These are phyloP conservation scores for Castanea crenata DNA, from an alignment of 306 rosid genomes.

Conservation along the genomic window DNA sequence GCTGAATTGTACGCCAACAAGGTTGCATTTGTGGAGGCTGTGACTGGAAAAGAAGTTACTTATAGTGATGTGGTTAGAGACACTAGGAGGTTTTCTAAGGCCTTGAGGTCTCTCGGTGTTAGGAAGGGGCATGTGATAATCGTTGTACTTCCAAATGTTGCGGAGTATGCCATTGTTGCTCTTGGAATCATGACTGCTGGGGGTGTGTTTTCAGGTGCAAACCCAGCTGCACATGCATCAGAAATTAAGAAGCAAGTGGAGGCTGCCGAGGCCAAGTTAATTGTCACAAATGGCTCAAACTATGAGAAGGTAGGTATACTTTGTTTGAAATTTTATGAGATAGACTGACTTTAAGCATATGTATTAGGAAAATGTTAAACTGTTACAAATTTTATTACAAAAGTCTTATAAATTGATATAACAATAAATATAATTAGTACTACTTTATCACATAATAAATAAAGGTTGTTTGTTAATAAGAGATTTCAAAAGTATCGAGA, in stretches of 20 bases:
- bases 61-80: conserved; percentile 59
- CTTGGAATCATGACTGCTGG: conserved; percentile 88
- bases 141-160: conserved; percentile 82
- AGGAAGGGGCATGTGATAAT: conserved; percentile 74
- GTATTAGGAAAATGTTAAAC: too few relatives aligned
- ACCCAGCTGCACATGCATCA: conserved; percentile 66
- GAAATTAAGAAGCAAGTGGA: conserved; percentile 80
- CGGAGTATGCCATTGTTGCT: conserved; percentile 73
- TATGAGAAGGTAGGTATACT: conserved; percentile 58
- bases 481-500: too few relatives aligned
- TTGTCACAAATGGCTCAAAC: conserved; percentile 56
- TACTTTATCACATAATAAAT: too few relatives aligned
- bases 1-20: conserved; percentile 57
- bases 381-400: too few relatives aligned
- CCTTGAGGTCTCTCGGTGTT: conserved; percentile 70
- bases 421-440: too few relatives aligned
- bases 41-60: conserved; percentile 61
- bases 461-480: too few relatives aligned
- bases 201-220: conserved; percentile 84
- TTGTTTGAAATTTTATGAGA: neutral
- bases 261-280: conserved; percentile 69
- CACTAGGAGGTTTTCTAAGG: conserved; percentile 65
- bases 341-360: neutral
- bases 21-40: conserved; percentile 88
- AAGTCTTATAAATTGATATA: too few relatives aligned